Conservation (phyloP, 345 rosid species). For the Dipteronia sinensis region DNA sequence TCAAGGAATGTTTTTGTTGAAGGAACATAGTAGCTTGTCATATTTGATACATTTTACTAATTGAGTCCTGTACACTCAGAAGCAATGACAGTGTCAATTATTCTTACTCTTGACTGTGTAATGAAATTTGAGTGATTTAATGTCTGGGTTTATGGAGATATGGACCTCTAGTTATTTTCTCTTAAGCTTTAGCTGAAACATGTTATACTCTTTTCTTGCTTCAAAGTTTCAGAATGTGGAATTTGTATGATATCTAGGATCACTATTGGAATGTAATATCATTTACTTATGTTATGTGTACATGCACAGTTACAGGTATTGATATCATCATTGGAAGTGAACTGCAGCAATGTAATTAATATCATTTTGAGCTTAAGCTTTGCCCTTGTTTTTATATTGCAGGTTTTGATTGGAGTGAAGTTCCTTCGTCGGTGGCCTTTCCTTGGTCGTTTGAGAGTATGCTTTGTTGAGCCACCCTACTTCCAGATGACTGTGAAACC, state of each 20-base stretch:
- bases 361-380: neutral
- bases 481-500: conserved; percentile 96
- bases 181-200: neutral
- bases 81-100: neutral
- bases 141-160: neutral
- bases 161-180: neutral
- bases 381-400: conserved; percentile 19
- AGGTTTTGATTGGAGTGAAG: conserved; percentile 92
- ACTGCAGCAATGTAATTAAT: conserved; percentile 4
- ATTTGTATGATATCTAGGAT: neutral
- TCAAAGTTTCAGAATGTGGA: neutral
- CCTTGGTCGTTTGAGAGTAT: conserved; percentile 78
- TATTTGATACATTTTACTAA: neutral
- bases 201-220: neutral
- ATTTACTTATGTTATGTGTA: neutral
- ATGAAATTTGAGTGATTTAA: neutral
- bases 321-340: neutral
- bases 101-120: neutral
- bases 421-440: conserved; percentile 89
- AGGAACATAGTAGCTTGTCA: neutral
- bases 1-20: neutral
- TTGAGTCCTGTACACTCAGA: neutral
- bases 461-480: conserved; percentile 96
- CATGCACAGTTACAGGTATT: neutral
- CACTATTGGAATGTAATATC: neutral